Percentiles rank a stretch among this genome's conserved stretches.
These are phyloP conservation scores for Wickerhamiella siamensis DNA, from an alignment of 805 yeast genomes.

Conservation along the genomic window DNA sequence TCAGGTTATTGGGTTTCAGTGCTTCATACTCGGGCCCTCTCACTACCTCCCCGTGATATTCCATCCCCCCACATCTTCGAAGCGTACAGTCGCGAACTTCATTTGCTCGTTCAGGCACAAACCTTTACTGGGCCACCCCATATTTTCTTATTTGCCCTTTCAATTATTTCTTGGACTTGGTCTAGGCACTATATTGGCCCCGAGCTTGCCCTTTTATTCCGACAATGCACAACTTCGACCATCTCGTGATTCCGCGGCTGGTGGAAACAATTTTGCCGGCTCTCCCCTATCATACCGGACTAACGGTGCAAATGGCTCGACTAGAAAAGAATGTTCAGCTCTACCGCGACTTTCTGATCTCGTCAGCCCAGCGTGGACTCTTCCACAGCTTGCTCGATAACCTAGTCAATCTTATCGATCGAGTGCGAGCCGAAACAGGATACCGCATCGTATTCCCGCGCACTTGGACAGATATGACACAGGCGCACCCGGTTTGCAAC, in stretches of 20 bases:
- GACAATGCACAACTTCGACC: slow-evolving; percentile 2
- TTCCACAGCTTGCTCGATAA: background rate
- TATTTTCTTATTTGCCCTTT: no score
- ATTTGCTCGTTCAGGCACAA: no score
- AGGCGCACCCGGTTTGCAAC: background rate
- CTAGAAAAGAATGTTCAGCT: background rate
- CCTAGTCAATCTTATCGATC: background rate
- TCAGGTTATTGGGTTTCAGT: no score
- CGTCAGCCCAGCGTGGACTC: background rate
- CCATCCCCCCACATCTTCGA: no score
- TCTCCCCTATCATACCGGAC: background rate
- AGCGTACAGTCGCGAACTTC: no score
- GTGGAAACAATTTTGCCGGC: background rate
- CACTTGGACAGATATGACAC: background rate
- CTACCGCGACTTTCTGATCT: slow-evolving; percentile 1
- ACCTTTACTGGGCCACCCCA: no score
- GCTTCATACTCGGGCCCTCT: no score
- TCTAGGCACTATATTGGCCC: no score
- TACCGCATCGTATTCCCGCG: background rate
- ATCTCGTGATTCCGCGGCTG: background rate
- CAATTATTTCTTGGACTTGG: no score
- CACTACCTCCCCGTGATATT: no score
- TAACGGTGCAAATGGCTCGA: slow-evolving; percentile 1
- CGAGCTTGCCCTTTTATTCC: no score
- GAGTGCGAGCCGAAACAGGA: background rate